phyloP scores from a whole-genome alignment of 2,329 filamentous ascomycete genomes.

The Cladophialophora chaetospira region DNA sequence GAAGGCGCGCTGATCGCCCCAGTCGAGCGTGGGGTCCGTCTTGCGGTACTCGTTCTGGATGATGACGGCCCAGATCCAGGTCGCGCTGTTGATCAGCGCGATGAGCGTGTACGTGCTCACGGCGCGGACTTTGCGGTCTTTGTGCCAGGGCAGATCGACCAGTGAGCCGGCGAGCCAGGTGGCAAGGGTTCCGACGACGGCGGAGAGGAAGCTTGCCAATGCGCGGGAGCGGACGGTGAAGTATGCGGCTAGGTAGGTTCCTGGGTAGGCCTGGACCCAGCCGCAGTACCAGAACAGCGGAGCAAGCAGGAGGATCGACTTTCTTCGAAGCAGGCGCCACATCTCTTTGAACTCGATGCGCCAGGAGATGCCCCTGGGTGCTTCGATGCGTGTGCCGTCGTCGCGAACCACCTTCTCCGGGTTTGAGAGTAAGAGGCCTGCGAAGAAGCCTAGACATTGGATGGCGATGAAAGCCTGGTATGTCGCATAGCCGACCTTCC shows the following conservation, averaged over 20 bases:
- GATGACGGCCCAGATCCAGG: slow-evolving; percentile 52
- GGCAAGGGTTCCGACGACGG: slow-evolving; percentile 43
- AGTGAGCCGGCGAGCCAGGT: slow-evolving; percentile 43
- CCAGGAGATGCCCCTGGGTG: slow-evolving; percentile 36
- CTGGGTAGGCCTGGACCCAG: slow-evolving; percentile 44
- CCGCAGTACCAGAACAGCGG: slow-evolving; percentile 42
- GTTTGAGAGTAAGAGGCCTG: slow-evolving; percentile 48
- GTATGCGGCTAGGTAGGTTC: slow-evolving; percentile 48
- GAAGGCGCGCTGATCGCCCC: slow-evolving; percentile 44
- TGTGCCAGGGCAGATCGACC: slow-evolving; percentile 45
- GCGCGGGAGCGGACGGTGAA: slow-evolving; percentile 48
- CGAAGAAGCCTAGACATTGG: slow-evolving; percentile 49
- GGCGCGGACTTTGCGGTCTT: slow-evolving; percentile 45
- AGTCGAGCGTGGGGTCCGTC: slow-evolving; percentile 49
- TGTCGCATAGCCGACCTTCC: slow-evolving; percentile 51
- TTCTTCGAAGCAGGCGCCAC: slow-evolving; percentile 40
- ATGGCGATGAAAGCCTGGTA: slow-evolving; percentile 42
- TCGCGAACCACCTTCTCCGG: slow-evolving; percentile 49
- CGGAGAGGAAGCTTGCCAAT: slow-evolving; percentile 42
- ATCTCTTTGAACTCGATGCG: slow-evolving; percentile 40
- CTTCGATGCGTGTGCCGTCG: slow-evolving; percentile 44
- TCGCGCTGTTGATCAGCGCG: slow-evolving; percentile 46
- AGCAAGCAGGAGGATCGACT: slow-evolving; percentile 41
- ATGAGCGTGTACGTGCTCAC: slow-evolving; percentile 45
- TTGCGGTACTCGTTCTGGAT: slow-evolving; percentile 51